Conservation (phyloP, 2,329 filamentous ascomycete genomes). For the Colletotrichum godetiae region DNA sequence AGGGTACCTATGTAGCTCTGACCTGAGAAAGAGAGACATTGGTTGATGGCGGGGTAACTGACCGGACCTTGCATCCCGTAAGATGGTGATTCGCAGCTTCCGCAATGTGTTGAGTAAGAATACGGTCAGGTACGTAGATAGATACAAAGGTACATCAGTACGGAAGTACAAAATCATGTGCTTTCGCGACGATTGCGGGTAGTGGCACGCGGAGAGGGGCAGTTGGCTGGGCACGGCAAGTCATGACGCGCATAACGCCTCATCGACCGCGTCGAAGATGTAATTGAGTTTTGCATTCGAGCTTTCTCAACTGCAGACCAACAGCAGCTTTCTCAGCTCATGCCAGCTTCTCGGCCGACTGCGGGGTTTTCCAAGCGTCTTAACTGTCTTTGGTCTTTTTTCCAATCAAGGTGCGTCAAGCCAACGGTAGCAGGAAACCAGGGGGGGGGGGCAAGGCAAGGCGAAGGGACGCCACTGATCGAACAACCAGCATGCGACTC, state of each 20-base stretch:
- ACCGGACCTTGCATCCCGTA: background rate
- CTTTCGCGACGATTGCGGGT: slow-evolving; percentile 29
- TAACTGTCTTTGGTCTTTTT: background rate
- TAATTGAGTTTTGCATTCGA: background rate
- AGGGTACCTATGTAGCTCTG: background rate
- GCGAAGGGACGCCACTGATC: background rate
- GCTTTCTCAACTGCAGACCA: background rate
- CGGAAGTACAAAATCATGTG: slow-evolving; percentile 29
- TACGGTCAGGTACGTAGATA: background rate
- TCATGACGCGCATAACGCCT: slow-evolving; percentile 35
- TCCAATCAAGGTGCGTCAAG: background rate
- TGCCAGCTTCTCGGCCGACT: background rate
- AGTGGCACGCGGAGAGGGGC: background rate
- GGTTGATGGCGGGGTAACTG: background rate
- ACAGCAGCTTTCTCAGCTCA: background rate
- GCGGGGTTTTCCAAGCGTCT: background rate
- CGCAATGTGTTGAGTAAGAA: background rate
- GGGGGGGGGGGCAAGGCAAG: background rate
- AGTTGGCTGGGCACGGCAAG: background rate
- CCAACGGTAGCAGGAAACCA: background rate
- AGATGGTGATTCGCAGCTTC: background rate
- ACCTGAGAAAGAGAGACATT: background rate
- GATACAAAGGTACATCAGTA: background rate
- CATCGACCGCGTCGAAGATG: slow-evolving; percentile 29
- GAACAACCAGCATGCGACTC: background rate